Base-by-base conservation (phyloP, 352 stramenopile genomes). In the Globisporangium heterothallicum region DNA sequence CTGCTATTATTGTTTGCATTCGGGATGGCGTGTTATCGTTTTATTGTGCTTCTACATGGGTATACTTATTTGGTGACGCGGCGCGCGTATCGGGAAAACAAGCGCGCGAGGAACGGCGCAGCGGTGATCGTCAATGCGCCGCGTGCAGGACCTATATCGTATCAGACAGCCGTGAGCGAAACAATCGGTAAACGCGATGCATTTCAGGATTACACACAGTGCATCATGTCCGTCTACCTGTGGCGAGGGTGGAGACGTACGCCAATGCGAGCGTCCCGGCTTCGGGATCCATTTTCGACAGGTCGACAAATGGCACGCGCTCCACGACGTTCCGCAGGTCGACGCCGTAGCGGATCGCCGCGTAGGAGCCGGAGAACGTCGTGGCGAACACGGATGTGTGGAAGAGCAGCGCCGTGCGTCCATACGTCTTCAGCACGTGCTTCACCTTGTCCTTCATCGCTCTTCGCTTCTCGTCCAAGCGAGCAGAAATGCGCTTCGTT, bases 201-300 rank as follows among this genome's bases (percentile, higher is more conserved):
- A n/a, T n/a, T n/a, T n/a, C n/a, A 40, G 10, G 18, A 55, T 9
- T 12, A 47, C 7, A 19, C n/a, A 24, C 22, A 27, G 25, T 49
- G 22, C 26, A 29, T 50, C 29, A 12, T n/a, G 2, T 13, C 13
- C 13, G 22, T 25, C 18, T 61, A 77, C 64, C 77, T 35, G 75
- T 91, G 34, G 91, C 89, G 51, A 92, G 82, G 7, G 96, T 91
- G 18, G 93, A 85, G 55, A 99, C 96, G 69, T 99, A 99, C 41
- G 83, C 82, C 43, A 92, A 70, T 29, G 78, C 67, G 40, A 94
- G 61, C 25, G 68, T 88, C 13, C 80, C 67, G 1, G 80, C 77
- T 19, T 90, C 68, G 5, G 74, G 74, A 58, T 94, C 72, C 36
- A 92, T 56, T 59, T 77, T 75, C 25, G 71, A 73, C 42, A 86